These are phyloP conservation scores for Fremontodendron californicum DNA, from an alignment of 345 rosid species.

Conservation along the genomic window DNA sequence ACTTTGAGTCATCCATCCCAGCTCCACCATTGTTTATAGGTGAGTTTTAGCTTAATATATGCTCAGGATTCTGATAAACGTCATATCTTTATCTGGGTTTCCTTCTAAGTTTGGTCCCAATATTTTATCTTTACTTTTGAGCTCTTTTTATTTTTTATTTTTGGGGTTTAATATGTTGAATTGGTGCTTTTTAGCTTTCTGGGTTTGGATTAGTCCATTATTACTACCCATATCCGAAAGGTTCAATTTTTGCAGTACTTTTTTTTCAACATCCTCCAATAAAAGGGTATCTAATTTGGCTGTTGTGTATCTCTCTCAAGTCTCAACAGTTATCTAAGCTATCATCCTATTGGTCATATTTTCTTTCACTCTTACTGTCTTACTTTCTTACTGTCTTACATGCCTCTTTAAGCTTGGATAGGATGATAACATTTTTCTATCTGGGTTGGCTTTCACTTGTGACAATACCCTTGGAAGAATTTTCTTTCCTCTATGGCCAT, in stretches of 20 bases:
- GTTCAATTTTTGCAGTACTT: not conserved
- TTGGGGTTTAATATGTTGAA: not conserved
- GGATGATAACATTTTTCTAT: constrained; percentile 3
- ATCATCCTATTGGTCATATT: not conserved
- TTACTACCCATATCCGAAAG: not conserved
- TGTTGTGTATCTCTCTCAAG: not conserved
- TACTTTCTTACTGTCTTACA: not conserved
- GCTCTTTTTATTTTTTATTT: not conserved
- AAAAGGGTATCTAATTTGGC: not conserved
- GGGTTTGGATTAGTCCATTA: constrained; percentile 21
- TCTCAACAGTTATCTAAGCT: not conserved
- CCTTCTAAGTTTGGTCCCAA: not conserved
- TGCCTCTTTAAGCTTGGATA: not conserved
- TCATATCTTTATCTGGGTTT: not conserved
- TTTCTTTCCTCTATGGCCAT: not conserved
- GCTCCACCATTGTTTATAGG: constrained; percentile 43
- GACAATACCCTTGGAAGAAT: not conserved
- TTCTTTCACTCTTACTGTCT: not conserved
- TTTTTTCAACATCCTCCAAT: not conserved
- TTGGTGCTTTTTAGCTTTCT: constrained; percentile 9
- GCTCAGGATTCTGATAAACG: not conserved
- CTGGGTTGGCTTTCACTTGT: not conserved
- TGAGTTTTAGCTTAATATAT: constrained; percentile 21
- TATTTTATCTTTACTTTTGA: not conserved
- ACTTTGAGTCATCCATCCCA: constrained; percentile 30